Evolutionary conservation across 805 yeast species (phyloP).

Genomic region (Pichia nanzhaoensis): DNA sequence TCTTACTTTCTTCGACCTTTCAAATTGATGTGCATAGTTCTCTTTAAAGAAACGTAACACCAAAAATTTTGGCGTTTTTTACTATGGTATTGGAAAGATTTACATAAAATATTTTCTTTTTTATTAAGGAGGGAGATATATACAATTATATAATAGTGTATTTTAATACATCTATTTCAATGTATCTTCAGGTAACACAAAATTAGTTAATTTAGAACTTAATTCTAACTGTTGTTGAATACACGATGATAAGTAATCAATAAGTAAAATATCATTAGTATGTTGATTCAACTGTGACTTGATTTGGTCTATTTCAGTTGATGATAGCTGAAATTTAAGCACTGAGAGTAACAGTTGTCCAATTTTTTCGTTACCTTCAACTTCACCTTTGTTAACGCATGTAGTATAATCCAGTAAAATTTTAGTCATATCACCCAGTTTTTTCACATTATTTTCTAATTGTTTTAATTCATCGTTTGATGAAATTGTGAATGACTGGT

Average conservation of each 20-base stretch:
- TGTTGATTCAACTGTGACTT: constrained; percentile 60
- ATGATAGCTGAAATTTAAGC: constrained; percentile 46
- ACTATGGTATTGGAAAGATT: background rate
- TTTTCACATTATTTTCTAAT: constrained; percentile 39
- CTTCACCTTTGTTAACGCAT: constrained; percentile 35
- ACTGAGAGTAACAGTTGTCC: constrained; percentile 60
- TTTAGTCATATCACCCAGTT: constrained; percentile 43
- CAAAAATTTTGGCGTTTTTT: too few species aligned
- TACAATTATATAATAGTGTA: background rate
- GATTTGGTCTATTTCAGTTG: constrained; percentile 45
- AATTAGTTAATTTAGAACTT: constrained; percentile 64
- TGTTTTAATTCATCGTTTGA: constrained; percentile 39
- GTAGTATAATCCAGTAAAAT: constrained; percentile 43
- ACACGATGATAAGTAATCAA: constrained; percentile 76
- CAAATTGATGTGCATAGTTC: background rate
- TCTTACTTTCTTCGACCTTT: background rate
- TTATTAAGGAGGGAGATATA: too few species aligned
- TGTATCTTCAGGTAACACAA: constrained; percentile 33
- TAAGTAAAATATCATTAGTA: constrained; percentile 72
- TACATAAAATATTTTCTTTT: background rate
- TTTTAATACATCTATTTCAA: constrained; percentile 17
- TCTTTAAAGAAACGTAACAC: too few species aligned
- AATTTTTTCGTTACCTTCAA: constrained; percentile 48
- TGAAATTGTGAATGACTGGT: constrained; percentile 28
- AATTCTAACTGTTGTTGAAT: constrained; percentile 79